Evolutionary conservation across 257 asterid genomes (phyloP), one percentile per base, ranked within the genome.

Genomic region (Gynochthodes officinalis): DNA sequence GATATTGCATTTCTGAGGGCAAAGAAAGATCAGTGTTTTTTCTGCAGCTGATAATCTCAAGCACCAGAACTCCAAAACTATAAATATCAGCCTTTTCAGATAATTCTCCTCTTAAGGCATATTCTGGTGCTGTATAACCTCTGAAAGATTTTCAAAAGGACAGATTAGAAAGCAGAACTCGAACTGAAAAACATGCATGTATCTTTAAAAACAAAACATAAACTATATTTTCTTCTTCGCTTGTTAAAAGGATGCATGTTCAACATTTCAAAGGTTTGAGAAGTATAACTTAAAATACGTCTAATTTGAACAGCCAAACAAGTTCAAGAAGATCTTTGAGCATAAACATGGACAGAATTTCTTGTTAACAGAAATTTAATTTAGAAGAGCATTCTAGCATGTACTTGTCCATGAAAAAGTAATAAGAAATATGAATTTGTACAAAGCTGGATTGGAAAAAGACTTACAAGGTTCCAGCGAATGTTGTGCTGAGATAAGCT

Each of bases 401-500:
- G 10, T 27, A 7, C 27, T 50, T 21, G 27, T 35, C 42, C 67
- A 58, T 48, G 18, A 25, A 14, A 28, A 16, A 67, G 71, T 23
- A 49, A 39, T 27, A 19, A 25, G 54, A 52, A 73, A 30, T 13
- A 32, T 40, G 32, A 49, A 50, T 19, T 50, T 7, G 30, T 15
- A 46, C 5, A n/a, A 37, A 66, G 73, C 61, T 42, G 43, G 19
- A 37, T 33, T 21, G 57, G 64, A 15, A n/a, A 52, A 40, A 32
- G 21, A 37, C 96, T 82, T 77, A 90, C 97, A 90, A 79, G 70
- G 96, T 90, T 85, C 97, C 97, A 42, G 97, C 97, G 76, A 91
- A 91, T 27, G 78, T 76, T 23, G 96, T 91, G 87, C 97, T 91
- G 83, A 91, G 97, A 79, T 84, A 91, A 73, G 90, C 92, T 81